Evolutionary conservation across 441 rosid genomes (phyloP).

Genomic region (Euphorbia schlechtendalii): DNA sequence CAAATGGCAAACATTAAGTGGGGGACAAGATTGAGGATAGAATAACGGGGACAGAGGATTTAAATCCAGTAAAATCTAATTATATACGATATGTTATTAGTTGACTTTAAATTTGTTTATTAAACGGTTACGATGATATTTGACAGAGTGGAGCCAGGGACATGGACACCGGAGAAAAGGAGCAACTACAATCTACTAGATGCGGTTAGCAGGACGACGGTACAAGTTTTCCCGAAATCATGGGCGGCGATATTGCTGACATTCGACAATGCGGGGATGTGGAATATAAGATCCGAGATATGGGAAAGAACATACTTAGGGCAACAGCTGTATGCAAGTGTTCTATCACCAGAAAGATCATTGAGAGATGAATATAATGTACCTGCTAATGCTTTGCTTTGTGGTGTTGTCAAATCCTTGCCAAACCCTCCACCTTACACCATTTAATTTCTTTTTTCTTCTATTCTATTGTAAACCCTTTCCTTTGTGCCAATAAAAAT

Average conservation of each 20-base stretch:
- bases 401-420: slow-evolving; percentile 53
- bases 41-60: too few species aligned
- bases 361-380: slow-evolving; percentile 69
- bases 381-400: slow-evolving; percentile 41
- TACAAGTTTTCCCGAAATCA: slow-evolving; percentile 69
- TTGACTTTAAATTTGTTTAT: too few species aligned
- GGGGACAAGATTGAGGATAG: too few species aligned
- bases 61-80: too few species aligned
- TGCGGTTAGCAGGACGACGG: slow-evolving; percentile 70
- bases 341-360: slow-evolving; percentile 51
- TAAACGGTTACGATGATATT: background rate
- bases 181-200: slow-evolving; percentile 63
- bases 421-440: slow-evolving; percentile 59
- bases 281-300: slow-evolving; percentile 65
- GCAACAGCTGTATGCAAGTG: slow-evolving; percentile 56
- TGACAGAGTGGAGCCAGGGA: slow-evolving; percentile 52
- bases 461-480: background rate
- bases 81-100: too few species aligned
- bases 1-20: too few species aligned
- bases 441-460: slow-evolving; percentile 12
- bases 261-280: slow-evolving; percentile 81
- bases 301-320: slow-evolving; percentile 39
- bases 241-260: slow-evolving; percentile 73
- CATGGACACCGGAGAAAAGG: slow-evolving; percentile 64
- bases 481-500: background rate